A percentile compares a stretch with the other conserved stretches of the same genome.
Evolutionary conservation across 257 asterid genomes (phyloP).

Genomic region (Vinca minor): DNA sequence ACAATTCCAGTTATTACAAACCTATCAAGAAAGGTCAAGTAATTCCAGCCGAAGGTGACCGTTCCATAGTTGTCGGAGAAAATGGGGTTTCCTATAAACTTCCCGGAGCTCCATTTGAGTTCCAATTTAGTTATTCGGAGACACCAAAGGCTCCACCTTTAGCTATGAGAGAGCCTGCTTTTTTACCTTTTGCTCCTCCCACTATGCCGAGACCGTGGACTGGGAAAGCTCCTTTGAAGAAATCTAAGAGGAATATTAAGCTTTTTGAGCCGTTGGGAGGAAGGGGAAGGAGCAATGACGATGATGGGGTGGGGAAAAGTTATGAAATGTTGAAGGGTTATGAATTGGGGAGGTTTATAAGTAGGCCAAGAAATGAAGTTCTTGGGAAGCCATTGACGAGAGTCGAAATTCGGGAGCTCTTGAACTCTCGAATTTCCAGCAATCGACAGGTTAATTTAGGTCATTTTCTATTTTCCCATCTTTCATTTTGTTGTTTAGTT

Average conservation of each 20-base stretch:
- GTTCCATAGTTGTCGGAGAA: constrained; percentile 57
- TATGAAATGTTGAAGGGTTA: constrained; percentile 68
- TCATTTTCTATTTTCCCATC: constrained; percentile 13
- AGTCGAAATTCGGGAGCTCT: constrained; percentile 54
- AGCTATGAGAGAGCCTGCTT: constrained; percentile 87
- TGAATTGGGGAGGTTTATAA: constrained; percentile 41
- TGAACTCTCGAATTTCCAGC: constrained; percentile 46
- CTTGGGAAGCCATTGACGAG: constrained; percentile 60
- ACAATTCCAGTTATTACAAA: constrained; percentile 60
- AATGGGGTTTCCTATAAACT: constrained; percentile 66
- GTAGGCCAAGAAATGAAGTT: constrained; percentile 56
- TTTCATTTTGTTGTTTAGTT: too few relatives aligned
- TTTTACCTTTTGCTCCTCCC: constrained; percentile 90
- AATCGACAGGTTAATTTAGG: constrained; percentile 90
- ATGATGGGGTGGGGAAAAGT: constrained; percentile 23
- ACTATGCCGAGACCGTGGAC: constrained; percentile 98
- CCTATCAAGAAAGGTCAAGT: constrained; percentile 75
- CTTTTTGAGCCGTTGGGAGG: constrained; percentile 55
- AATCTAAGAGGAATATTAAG: constrained; percentile 63
- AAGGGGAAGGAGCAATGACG: constrained; percentile 8
- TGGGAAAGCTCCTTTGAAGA: constrained; percentile 89
- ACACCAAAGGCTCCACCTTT: constrained; percentile 68
- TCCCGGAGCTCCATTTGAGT: constrained; percentile 97
- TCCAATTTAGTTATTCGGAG: constrained; percentile 82
- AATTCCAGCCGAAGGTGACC: constrained; percentile 37